phyloP scores from a whole-genome alignment of 345 rosid species.

The Laguncularia racemosa region DNA sequence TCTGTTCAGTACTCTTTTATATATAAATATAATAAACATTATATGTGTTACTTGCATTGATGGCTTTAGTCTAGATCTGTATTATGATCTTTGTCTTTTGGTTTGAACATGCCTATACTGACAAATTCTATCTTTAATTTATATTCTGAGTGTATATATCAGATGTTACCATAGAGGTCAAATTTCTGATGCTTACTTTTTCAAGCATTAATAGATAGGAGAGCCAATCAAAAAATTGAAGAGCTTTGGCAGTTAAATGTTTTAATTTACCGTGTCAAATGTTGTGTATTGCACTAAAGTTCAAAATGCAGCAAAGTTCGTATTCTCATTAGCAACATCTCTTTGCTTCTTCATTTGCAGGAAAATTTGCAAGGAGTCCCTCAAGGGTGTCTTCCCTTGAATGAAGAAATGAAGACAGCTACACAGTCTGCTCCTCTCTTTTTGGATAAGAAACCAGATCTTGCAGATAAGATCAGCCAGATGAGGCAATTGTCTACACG shows the following conservation, averaged over 20 bases:
- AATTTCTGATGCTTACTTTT: no score
- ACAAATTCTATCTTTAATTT: no score
- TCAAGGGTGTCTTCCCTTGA: constrained; percentile 31
- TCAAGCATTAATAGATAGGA: no score
- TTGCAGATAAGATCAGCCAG: constrained; percentile 41
- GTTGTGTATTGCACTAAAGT: neutral
- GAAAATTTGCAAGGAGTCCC: constrained; percentile 29
- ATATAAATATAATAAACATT: no score
- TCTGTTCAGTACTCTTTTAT: no score
- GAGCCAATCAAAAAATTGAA: no score
- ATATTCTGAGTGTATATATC: no score
- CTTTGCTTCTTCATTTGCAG: constrained; percentile 30
- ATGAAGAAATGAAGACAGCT: constrained; percentile 26
- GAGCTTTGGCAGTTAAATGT: neutral
- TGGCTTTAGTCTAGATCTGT: no score
- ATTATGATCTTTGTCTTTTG: no score
- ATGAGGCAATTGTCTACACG: constrained; percentile 44
- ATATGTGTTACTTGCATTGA: no score
- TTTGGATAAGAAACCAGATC: constrained; percentile 38
- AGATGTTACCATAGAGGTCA: no score
- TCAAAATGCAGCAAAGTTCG: neutral
- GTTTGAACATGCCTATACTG: no score
- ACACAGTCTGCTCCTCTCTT: constrained; percentile 86
- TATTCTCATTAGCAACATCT: neutral
- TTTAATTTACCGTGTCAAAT: neutral